Conservation (phyloP, 192 early-diverging fungal species). For the Bifiguratus adelaidae region DNA sequence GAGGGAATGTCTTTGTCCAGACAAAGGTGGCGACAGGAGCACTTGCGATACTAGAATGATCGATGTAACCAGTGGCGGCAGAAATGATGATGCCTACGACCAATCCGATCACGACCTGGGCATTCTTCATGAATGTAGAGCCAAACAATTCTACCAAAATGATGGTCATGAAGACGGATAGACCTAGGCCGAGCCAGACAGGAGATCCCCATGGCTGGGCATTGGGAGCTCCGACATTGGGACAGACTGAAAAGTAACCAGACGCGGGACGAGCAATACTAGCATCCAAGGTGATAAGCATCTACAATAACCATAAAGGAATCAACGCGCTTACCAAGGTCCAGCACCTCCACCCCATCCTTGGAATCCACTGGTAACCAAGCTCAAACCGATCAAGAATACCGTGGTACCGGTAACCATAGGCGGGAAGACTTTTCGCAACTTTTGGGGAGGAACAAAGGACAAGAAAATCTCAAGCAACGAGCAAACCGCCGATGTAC, state of each 20-base stretch:
- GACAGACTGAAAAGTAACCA: conserved; percentile 33
- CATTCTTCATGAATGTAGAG: conserved; percentile 44
- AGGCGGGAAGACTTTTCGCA: conserved; percentile 40
- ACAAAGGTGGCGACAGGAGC: conserved; percentile 36
- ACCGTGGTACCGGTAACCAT: conserved; percentile 41
- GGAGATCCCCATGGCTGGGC: conserved; percentile 38
- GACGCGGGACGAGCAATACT: conserved; percentile 11
- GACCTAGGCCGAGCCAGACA: conserved; percentile 35
- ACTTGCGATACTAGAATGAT: conserved; percentile 19
- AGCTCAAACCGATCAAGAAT: conserved; percentile 29
- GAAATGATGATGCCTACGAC: conserved; percentile 40
- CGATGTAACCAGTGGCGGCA: conserved; percentile 33
- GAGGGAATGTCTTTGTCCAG: conserved; percentile 35
- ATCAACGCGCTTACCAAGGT: too few relatives aligned
- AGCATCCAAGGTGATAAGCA: neutral
- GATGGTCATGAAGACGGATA: conserved; percentile 34
- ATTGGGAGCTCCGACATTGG: conserved; percentile 24
- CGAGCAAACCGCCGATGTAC: conserved; percentile 38
- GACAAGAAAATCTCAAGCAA: conserved; percentile 28
- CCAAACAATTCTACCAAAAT: conserved; percentile 41
- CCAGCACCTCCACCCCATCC: conserved; percentile 40
- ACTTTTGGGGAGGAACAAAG: conserved; percentile 28
- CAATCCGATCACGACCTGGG: conserved; percentile 33
- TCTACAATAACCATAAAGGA: too few relatives aligned
- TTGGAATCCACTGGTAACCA: conserved; percentile 27